Base-by-base conservation (phyloP, 345 rosid species). In the Euphorbia lathyris region DNA sequence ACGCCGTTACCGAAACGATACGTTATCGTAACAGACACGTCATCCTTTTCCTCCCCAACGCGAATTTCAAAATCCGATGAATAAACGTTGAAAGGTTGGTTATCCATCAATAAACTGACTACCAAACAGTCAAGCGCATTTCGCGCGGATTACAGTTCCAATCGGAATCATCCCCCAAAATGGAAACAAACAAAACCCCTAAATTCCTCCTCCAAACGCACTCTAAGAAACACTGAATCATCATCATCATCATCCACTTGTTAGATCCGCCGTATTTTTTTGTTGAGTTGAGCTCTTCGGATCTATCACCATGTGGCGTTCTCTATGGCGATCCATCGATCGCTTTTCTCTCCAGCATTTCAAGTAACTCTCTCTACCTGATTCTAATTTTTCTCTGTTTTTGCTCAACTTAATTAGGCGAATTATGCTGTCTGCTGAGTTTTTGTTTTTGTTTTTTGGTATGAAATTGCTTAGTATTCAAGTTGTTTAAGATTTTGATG, bases 291-390 rank as follows among this genome's bases (percentile, higher is more conserved):
- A 4, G 65, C 22, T 36, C 53, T 29, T 26, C 20, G 68, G 65
- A 65, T 38, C 74, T 29, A 36, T 53, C 40, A 52, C 72, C 42
- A 77, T 82, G 86, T 82, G 90, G 90, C 81, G 83, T 51, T 81
- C 83, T 27, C 68, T 86, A 47, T 80, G 90, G 86, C 86, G 86
- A 70, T 84, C 93, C 76, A 63, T 80, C 67, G 85, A 86, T 80
- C 87, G 93, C 75, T 88, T 86, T 79, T 86, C 93, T 62, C 81
- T 83, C 30, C 90, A 78, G 59, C 77, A 86, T 73, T 84, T 88
- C 84, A 84, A 73, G 92, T 84, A 76, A 75, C 52, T 7, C 69
- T 34, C 60, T 12, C 47, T 23, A 0, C 32, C 10, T 29, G 7
- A 34, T 32, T 2, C n/a, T 29, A n/a, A n/a, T 42, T 29, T 22